Base-by-base conservation (phyloP, 2,329 filamentous ascomycete genomes). In the Paraphoma chrysanthemicola region DNA sequence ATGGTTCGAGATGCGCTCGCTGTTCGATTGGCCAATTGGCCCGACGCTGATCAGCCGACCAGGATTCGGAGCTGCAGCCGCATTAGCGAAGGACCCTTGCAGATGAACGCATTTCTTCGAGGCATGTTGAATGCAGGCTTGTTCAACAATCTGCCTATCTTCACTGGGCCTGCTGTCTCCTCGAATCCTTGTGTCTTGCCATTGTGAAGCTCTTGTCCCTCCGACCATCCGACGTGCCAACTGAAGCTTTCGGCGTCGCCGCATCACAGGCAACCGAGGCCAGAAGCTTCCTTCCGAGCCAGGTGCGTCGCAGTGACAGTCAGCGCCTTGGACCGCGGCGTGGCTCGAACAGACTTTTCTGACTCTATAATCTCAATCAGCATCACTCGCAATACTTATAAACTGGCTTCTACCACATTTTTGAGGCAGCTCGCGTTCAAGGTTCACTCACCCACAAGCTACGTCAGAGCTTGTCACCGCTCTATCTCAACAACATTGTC, bases 211-310 rank as follows among this genome's bases (percentile, higher is more conserved):
- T 36, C 31, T 47, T 51, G 54, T 60, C 56, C 51, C 56, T 38
- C 51, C 57, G 57, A 61, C 47, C 56, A 38, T 59, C 56, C 57
- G 59, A 46, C 60, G 58, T 55, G 56, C 41, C 50, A 45, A 52
- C 54, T 53, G 44, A 54, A 57, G 38, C 54, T 56, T 53, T 67
- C 68, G 68, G 67, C 54, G 48, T 67, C 56, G 62, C 69, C 67
- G 70, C 54, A 62, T 73, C 72, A 75, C 71, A 68, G 67, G 70
- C 63, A 72, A 61, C 73, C 73, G 71, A 73, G 73, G 73, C 62
- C 67, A 59, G 56, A 53, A 51, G 51, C 18, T 42, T 61, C 57
- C 53, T 61, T 66, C 56, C 57, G 56, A 52, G 44, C 54, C 53
- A 47, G 53, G 62, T 64, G 53, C 55, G 51, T 60, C 45, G 51